phyloP scores from a whole-genome alignment of 2,329 filamentous ascomycete genomes.

The Claviceps digitariae region DNA sequence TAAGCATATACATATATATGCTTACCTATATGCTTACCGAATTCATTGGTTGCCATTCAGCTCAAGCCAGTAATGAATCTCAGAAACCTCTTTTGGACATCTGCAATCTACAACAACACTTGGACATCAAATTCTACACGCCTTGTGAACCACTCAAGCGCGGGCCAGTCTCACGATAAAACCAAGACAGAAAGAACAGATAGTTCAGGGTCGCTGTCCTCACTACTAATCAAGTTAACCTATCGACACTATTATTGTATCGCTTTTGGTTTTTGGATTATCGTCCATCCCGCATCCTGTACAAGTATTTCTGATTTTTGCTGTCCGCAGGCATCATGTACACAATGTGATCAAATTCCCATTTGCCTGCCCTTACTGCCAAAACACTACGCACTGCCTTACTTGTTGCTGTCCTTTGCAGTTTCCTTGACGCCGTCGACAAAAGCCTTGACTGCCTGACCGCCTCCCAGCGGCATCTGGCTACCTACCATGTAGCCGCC shows the following conservation, averaged over 20 bases:
- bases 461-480: conserved; percentile 73
- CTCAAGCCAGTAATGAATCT: neutral
- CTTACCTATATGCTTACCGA: too few species aligned
- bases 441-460: conserved; percentile 82
- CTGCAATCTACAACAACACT: neutral
- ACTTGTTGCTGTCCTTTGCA: conserved; percentile 43
- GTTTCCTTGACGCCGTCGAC: conserved; percentile 75
- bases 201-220: too few species aligned
- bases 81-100: neutral
- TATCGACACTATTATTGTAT: too few species aligned
- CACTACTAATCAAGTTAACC: too few species aligned
- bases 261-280: too few species aligned
- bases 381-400: neutral
- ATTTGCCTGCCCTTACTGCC: neutral
- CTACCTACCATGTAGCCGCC: conserved; percentile 69
- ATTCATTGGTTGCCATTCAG: too few species aligned
- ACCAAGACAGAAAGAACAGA: too few species aligned
- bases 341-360: neutral
- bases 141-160: neutral
- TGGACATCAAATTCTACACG: neutral
- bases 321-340: neutral
- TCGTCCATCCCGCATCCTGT: too few species aligned
- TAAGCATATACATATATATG: too few species aligned
- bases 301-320: too few species aligned
- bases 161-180: neutral